Base-by-base conservation (phyloP, 306 rosid genomes). In the Astragalus glycyphyllos region DNA sequence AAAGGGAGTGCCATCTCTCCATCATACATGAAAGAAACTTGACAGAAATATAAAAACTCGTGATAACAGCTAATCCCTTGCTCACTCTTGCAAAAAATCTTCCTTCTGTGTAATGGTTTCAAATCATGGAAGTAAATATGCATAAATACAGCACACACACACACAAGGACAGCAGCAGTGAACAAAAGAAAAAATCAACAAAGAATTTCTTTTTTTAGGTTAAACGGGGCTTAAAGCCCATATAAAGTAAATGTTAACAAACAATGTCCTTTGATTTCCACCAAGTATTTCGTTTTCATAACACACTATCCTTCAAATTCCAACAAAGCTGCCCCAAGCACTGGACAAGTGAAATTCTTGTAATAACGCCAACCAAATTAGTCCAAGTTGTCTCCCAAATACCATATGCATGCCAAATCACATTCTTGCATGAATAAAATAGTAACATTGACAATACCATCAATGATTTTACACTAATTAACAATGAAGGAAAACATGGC, bases 371-470 rank as follows among this genome's bases (percentile, higher is more conserved):
- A 45, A 65, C 65, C 17, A 54, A 13, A 53, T 17, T 31, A 16
- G 59, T 53, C 35, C 60, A 50, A 53, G 29, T 11, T 69, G 31
- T 31, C 65, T 60, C 46, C 14, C 14, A 56, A 77, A 71, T n/a
- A 56, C 40, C 9, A 61, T 11, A 50, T 59, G 42, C 16, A 47
- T 17, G 17, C 17, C 63, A 40, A 23, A 47, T 64, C 50, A 34
- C 47, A 13, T 68, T 11, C 17, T 67, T 58, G 29, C 9, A 48
- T 10, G 15, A 26, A 59, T 12, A 58, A 48, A 56, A 10, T 4
- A 31, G 56, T 6, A 68, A 20, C 45, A 17, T 7, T n/a, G 26
- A 3, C 2, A 29, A 6, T 44, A 75, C 45, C 73, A 57, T 48
- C 10, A 38, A 13, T 11, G 53, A 40, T 13, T 38, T 26, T 46